phyloP scores from a whole-genome alignment of 2,329 filamentous ascomycete genomes.

The Rugonectria rugulosa region DNA sequence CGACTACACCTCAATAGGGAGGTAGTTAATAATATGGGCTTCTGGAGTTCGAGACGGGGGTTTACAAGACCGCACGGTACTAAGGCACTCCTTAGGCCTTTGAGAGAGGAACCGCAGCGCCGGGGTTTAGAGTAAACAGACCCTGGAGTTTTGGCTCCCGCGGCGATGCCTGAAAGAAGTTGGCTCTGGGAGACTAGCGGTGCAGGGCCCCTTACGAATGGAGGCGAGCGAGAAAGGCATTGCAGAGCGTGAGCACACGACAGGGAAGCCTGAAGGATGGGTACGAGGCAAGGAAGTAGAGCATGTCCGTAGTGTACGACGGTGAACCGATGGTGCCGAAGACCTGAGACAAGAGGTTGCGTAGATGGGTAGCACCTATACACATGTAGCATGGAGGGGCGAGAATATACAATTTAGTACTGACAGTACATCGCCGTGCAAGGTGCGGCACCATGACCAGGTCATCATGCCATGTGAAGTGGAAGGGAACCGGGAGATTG shows the following conservation, averaged over 20 bases:
- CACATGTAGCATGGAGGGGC: too few relatives aligned
- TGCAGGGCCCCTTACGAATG: background rate
- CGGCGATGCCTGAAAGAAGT: constrained; percentile 8
- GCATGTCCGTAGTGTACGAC: too few relatives aligned
- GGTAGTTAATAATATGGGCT: constrained; percentile 18
- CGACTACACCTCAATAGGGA: constrained; percentile 19
- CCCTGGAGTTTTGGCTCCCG: constrained; percentile 14
- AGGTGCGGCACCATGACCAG: too few relatives aligned
- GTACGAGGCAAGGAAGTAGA: background rate
- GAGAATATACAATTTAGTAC: too few relatives aligned
- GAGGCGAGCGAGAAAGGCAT: background rate
- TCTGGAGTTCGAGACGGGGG: background rate
- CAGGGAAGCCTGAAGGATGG: background rate
- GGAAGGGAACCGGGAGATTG: background rate
- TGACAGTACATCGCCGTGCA: too few relatives aligned
- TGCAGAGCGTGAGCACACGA: background rate
- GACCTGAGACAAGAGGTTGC: background rate
- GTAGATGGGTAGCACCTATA: too few relatives aligned
- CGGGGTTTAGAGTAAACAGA: constrained; percentile 5
- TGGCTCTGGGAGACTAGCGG: constrained; percentile 7
- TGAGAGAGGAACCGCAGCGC: constrained; percentile 5
- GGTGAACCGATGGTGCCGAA: constrained; percentile 6
- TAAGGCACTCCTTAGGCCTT: too few relatives aligned
- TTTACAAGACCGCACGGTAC: constrained; percentile 3
- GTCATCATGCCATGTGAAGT: constrained; percentile 15